Conservation (phyloP, 805 yeast genomes). For the Candida suzukii region DNA sequence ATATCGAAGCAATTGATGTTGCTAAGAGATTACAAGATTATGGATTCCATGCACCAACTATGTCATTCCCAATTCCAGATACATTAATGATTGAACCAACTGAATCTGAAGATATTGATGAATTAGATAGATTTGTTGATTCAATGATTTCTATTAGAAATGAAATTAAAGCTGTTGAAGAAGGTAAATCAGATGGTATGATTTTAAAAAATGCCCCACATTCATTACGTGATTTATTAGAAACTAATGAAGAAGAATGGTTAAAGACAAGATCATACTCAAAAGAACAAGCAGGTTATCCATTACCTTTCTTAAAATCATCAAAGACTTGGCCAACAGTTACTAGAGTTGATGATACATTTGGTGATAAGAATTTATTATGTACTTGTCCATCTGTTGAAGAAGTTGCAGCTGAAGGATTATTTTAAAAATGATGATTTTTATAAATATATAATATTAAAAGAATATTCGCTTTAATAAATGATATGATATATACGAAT, state of each 20-base stretch:
- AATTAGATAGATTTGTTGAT: conserved; percentile 85
- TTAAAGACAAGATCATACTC: conserved; percentile 69
- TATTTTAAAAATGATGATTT: background rate
- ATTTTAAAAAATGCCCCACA: conserved; percentile 91
- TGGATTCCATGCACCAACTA: conserved; percentile 98
- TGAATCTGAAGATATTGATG: conserved; percentile 84
- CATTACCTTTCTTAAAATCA: conserved; percentile 63
- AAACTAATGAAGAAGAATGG: conserved; percentile 64
- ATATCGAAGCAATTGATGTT: conserved; percentile 91
- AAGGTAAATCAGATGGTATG: conserved; percentile 57
- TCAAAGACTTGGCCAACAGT: conserved; percentile 95
- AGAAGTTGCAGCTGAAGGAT: conserved; percentile 41
- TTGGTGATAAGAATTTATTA: conserved; percentile 85
- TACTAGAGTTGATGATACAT: conserved; percentile 87
- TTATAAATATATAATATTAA: background rate
- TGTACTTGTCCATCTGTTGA: conserved; percentile 92
- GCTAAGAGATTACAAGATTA: conserved; percentile 97
- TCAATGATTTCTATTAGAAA: conserved; percentile 75
- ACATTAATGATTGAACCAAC: conserved; percentile 98
- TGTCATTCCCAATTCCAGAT: conserved; percentile 98
- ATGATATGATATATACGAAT: too few species aligned
- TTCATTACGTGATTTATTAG: conserved; percentile 68
- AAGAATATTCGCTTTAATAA: too few species aligned
- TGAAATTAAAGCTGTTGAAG: conserved; percentile 71
- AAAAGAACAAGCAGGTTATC: conserved; percentile 90